phyloP scores from a whole-genome alignment of 805 yeast genomes.

The Millerozyma miso region DNA sequence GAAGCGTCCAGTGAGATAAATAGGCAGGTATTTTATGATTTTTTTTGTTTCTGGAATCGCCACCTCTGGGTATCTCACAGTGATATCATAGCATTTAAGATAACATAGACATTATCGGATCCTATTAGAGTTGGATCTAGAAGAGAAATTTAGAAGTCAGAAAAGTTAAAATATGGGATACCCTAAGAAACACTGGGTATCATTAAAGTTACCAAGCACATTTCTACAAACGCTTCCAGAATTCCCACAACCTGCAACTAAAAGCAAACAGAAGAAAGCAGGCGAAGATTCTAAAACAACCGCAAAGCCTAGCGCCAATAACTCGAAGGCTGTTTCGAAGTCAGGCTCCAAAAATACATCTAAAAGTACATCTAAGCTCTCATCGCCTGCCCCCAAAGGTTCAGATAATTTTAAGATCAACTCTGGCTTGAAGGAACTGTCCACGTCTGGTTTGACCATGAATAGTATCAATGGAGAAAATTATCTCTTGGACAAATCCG shows the following conservation, averaged over 20 bases:
- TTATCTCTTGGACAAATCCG: slow-evolving; percentile 32
- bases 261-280: slow-evolving; percentile 28
- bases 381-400: slow-evolving; percentile 9
- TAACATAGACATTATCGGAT: background rate
- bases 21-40: background rate
- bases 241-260: slow-evolving; percentile 26
- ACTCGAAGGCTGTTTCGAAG: background rate
- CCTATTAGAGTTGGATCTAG: no score
- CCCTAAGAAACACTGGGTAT: slow-evolving; percentile 31
- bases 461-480: slow-evolving; percentile 24
- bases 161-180: slow-evolving; percentile 24
- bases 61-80: background rate
- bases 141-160: background rate
- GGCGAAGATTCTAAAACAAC: slow-evolving; percentile 24
- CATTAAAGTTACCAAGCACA: slow-evolving; percentile 25
- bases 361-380: slow-evolving; percentile 28
- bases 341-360: slow-evolving; percentile 8
- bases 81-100: background rate
- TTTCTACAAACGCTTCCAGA: slow-evolving; percentile 32
- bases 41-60: background rate
- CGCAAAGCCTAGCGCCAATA: slow-evolving; percentile 1
- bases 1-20: background rate
- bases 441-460: slow-evolving; percentile 40
- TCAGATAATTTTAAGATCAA: slow-evolving; percentile 26
- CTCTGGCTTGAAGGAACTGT: slow-evolving; percentile 35